Conservation (phyloP, 495 filamentous ascomycete genomes). For the Sordaria brevicollis region DNA sequence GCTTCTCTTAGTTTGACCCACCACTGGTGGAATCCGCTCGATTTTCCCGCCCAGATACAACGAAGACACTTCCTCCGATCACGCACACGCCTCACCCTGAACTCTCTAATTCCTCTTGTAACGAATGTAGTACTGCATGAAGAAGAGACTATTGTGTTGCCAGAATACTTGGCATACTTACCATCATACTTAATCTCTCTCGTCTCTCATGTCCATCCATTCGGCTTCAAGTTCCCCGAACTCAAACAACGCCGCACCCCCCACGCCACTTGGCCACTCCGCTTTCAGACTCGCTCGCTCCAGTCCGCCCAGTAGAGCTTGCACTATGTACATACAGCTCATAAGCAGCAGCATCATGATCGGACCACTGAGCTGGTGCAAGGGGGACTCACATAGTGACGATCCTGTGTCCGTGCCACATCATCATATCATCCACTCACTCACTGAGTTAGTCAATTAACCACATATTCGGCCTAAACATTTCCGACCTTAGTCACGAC, state of each 20-base stretch:
- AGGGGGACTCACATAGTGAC: not conserved
- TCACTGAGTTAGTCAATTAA: too few species aligned
- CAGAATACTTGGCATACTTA: not conserved
- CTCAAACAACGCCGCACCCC: not conserved
- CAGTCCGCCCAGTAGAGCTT: not conserved
- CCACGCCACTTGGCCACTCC: not conserved
- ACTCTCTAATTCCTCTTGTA: not conserved
- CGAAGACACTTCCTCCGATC: not conserved
- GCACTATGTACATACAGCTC: not conserved
- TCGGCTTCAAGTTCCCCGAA: not conserved
- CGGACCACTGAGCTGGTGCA: not conserved
- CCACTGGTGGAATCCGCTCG: not conserved
- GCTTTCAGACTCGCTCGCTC: too few species aligned
- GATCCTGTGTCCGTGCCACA: not conserved
- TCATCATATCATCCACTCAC: not conserved
- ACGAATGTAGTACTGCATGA: not conserved
- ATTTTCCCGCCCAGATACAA: not conserved
- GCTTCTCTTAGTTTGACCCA: not conserved
- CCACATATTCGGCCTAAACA: not conserved
- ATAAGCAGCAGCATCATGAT: not conserved
- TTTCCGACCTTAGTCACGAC: not conserved
- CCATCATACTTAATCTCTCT: not conserved
- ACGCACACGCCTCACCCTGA: not conserved
- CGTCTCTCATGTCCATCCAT: not conserved
- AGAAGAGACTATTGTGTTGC: not conserved